phyloP scores from a whole-genome alignment of 495 filamentous ascomycete species.

The Chaetomium tenue region DNA sequence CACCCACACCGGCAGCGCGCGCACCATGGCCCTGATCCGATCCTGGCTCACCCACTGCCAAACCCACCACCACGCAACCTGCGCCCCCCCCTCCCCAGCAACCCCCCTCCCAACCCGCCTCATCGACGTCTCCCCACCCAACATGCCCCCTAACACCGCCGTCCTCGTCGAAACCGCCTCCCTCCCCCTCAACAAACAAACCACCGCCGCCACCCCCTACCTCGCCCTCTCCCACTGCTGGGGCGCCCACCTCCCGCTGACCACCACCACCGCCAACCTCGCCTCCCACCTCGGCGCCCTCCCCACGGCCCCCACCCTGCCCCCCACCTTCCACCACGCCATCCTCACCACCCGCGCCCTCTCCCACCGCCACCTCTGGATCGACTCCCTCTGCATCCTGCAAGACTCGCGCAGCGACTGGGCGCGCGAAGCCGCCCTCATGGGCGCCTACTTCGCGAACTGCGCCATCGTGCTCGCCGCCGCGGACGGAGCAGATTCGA shows the following conservation, averaged over 20 bases:
- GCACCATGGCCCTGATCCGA: neutral
- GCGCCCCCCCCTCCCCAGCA: neutral
- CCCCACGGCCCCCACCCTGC: neutral
- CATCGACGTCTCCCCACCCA: neutral
- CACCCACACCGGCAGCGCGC: slow-evolving; percentile 5
- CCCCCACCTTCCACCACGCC: slow-evolving; percentile 3
- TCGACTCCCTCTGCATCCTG: slow-evolving; percentile 12
- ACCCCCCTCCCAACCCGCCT: neutral
- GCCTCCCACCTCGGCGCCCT: neutral
- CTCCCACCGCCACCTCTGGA: neutral
- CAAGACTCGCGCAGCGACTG: slow-evolving; percentile 1
- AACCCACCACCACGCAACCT: slow-evolving; percentile 1
- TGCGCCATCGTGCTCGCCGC: neutral
- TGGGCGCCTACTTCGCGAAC: neutral
- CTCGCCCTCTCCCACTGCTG: neutral
- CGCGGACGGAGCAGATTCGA: neutral
- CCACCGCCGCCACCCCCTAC: neutral
- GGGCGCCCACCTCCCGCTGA: neutral
- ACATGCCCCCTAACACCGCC: no score
- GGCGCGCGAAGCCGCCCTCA: neutral
- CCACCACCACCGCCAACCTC: neutral
- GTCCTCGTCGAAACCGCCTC: neutral
- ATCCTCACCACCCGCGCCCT: slow-evolving; percentile 1
- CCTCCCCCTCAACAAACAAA: neutral
- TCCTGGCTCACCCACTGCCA: neutral